phyloP scores from a whole-genome alignment of 805 yeast genomes.

The Metschnikowia similis region DNA sequence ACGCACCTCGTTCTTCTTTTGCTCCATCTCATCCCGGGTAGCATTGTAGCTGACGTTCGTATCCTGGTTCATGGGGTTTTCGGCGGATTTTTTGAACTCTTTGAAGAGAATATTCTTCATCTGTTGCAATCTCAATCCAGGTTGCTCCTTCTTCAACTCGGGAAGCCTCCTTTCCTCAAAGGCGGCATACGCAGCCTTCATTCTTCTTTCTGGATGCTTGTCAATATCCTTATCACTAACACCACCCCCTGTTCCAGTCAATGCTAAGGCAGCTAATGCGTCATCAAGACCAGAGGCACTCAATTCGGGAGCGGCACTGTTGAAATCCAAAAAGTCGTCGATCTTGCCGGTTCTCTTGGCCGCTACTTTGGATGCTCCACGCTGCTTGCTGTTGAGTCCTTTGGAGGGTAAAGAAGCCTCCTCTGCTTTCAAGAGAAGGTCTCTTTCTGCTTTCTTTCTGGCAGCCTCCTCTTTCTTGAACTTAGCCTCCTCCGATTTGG shows the following conservation, averaged over 20 bases:
- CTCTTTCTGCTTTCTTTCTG: conserved; percentile 78
- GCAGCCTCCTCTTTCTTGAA: conserved; percentile 74
- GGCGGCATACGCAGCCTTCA: conserved; percentile 73
- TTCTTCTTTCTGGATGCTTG: conserved; percentile 85
- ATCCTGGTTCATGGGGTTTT: conserved; percentile 80
- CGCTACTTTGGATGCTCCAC: conserved; percentile 68
- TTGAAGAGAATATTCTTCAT: conserved; percentile 67
- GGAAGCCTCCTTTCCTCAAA: conserved; percentile 71
- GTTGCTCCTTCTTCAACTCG: conserved; percentile 67
- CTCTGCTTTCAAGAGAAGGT: conserved; percentile 58
- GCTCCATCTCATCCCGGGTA: conserved; percentile 43
- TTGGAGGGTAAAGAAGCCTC: conserved; percentile 61
- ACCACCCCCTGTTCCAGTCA: conserved; percentile 55
- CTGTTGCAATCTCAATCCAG: conserved; percentile 78
- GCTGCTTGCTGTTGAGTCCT: conserved; percentile 47
- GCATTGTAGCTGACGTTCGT: conserved; percentile 65
- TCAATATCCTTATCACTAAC: conserved; percentile 63
- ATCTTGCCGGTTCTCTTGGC: conserved; percentile 56
- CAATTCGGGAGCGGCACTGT: conserved; percentile 47
- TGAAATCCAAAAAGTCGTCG: conserved; percentile 61
- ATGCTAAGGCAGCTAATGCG: conserved; percentile 72
- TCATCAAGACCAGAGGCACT: conserved; percentile 73
- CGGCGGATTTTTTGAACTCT: conserved; percentile 77
- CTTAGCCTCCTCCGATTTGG: conserved; percentile 65
- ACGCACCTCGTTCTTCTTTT: conserved; percentile 46